phyloP scores from a whole-genome alignment of 2,329 filamentous ascomycete genomes.

The Calonectria honghensis region DNA sequence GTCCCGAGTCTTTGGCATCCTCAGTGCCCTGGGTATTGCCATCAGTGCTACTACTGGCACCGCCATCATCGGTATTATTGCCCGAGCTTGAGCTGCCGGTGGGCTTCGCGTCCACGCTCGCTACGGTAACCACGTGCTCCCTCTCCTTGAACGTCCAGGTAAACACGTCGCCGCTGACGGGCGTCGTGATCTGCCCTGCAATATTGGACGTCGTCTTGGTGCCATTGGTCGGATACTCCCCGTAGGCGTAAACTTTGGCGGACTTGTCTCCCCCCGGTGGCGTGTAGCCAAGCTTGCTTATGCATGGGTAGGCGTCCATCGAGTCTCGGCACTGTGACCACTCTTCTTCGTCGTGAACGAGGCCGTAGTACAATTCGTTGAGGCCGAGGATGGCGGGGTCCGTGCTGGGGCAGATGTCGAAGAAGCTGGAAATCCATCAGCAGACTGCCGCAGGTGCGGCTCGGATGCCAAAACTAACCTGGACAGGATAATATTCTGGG shows the following conservation, averaged over 20 bases:
- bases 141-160: conserved; percentile 16
- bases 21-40: neutral
- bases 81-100: neutral
- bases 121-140: neutral
- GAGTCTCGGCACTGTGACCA: neutral
- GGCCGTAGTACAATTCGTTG: conserved; percentile 13
- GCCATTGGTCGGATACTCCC: neutral
- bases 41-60: neutral
- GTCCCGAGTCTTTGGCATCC: neutral
- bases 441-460: too few relatives aligned
- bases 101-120: neutral
- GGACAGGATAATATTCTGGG: neutral
- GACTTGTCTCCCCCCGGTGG: conserved; percentile 3
- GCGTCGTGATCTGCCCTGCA: neutral
- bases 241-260: neutral
- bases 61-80: too few relatives aligned
- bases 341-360: neutral
- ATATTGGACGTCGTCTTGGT: conserved; percentile 18
- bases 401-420: neutral
- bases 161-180: conserved; percentile 8
- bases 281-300: conserved; percentile 10
- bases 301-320: neutral
- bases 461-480: neutral
- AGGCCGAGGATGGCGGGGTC: conserved; percentile 1
- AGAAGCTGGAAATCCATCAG: neutral